Conservation (phyloP, 306 rosid genomes). For the Oemleria cerasiformis region DNA sequence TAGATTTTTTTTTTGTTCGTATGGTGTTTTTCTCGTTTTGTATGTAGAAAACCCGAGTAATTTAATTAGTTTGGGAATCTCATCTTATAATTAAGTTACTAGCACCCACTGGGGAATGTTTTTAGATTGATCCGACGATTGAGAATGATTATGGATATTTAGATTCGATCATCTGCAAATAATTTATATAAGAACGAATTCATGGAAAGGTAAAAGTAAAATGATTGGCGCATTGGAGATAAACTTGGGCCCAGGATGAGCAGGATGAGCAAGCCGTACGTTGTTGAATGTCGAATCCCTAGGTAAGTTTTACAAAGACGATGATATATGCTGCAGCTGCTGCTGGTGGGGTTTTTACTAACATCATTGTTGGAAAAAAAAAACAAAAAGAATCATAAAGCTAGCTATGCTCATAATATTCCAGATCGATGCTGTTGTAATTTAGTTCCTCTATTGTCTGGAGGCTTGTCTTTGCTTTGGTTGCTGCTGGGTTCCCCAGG, state of each 20-base stretch:
- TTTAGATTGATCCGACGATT: background rate
- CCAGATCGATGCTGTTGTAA: too few species aligned
- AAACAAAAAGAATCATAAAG: background rate
- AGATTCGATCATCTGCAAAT: too few species aligned
- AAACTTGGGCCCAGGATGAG: background rate
- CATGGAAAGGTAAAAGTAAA: background rate
- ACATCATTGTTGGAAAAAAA: background rate
- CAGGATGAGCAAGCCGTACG: background rate
- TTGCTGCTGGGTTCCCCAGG: too few species aligned
- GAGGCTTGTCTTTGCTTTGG: too few species aligned
- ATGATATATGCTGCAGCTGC: background rate
- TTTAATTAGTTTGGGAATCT: too few species aligned
- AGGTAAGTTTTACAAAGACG: background rate
- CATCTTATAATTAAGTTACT: too few species aligned
- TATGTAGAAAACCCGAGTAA: too few species aligned
- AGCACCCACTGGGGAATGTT: background rate
- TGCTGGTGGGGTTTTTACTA: background rate
- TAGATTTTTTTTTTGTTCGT: too few species aligned
- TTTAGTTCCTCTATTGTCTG: too few species aligned
- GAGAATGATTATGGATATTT: background rate
- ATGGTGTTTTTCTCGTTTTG: too few species aligned
- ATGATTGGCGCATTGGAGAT: background rate
- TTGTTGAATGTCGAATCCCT: constrained; percentile 10
- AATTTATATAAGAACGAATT: too few species aligned
- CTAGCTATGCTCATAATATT: background rate